A percentile compares a stretch with the other conserved stretches of the same genome.
Conservation (phyloP, 441 rosid genomes). For the Rhodomyrtus psidioides region DNA sequence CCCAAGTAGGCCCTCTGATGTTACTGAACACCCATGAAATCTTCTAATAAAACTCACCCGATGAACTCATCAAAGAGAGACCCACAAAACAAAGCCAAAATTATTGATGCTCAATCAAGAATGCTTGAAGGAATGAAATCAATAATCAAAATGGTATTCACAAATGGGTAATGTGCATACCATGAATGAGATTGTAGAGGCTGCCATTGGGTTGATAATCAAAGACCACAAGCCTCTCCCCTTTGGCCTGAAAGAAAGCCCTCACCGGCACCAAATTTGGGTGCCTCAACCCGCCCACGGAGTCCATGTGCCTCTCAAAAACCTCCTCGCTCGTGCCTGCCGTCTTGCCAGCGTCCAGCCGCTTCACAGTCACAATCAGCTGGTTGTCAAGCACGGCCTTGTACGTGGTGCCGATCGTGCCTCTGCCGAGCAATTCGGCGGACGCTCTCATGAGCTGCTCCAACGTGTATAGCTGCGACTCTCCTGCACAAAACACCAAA, state of each 20-base stretch:
- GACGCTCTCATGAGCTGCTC: constrained; percentile 88
- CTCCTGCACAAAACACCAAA: constrained; percentile 60
- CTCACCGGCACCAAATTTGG: constrained; percentile 69
- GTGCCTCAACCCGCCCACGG: constrained; percentile 61
- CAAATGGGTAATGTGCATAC: constrained; percentile 16
- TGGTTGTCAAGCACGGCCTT: constrained; percentile 70
- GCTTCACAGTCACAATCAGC: constrained; percentile 62
- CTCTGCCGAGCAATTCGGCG: constrained; percentile 83
- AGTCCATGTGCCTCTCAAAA: constrained; percentile 67
- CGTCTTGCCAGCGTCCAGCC: constrained; percentile 62
- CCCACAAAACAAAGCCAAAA: not conserved
- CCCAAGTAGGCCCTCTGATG: not conserved
- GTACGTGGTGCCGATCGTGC: constrained; percentile 67
- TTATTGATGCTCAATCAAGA: not conserved
- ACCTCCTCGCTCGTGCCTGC: constrained; percentile 30
- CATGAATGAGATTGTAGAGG: constrained; percentile 79
- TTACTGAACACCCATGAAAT: not conserved
- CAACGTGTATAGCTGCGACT: constrained; percentile 43
- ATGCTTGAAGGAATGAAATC: not conserved
- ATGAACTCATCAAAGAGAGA: not conserved
- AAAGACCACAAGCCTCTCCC: constrained; percentile 76
- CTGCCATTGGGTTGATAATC: constrained; percentile 89
- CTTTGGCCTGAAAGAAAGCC: constrained; percentile 74
- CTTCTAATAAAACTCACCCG: not conserved
- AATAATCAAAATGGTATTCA: not conserved